These are phyloP conservation scores for Luvunga scandens DNA, from an alignment of 345 rosid genomes.

Conservation along the genomic window DNA sequence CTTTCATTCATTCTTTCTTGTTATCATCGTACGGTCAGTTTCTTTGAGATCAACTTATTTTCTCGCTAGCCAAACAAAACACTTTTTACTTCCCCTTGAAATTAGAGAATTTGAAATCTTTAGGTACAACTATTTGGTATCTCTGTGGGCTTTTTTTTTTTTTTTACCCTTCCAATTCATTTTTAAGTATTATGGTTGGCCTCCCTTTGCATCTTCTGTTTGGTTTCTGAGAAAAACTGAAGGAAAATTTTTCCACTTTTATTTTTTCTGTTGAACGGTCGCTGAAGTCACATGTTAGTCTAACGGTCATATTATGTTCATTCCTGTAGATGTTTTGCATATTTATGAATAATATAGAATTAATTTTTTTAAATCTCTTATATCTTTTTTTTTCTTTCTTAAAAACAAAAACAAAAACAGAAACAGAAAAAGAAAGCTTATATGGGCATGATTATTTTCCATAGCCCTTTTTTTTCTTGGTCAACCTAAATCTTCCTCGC, in stretches of 20 bases:
- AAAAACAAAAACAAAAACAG: too few species aligned
- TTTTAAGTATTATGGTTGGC: constrained; percentile 5
- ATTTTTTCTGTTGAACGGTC: background rate
- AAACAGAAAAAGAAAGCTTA: background rate
- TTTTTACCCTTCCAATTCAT: background rate
- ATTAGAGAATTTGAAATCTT: background rate
- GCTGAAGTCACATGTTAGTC: too few species aligned
- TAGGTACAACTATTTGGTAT: background rate
- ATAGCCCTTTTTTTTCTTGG: background rate
- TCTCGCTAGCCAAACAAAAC: background rate
- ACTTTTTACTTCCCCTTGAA: background rate
- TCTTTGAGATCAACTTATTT: background rate
- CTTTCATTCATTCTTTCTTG: background rate
- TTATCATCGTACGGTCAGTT: background rate
- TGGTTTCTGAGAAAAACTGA: constrained; percentile 19
- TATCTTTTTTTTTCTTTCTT: background rate
- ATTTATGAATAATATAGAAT: background rate
- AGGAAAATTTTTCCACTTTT: background rate
- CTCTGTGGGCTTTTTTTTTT: constrained; percentile 9
- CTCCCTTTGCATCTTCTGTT: constrained; percentile 12
- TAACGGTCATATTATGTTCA: background rate
- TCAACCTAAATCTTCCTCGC: background rate
- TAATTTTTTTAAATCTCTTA: background rate
- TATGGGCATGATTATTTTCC: background rate
- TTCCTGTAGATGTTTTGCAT: background rate